Conservation (phyloP, 441 rosid genomes). For the Francoa sonchifolia region DNA sequence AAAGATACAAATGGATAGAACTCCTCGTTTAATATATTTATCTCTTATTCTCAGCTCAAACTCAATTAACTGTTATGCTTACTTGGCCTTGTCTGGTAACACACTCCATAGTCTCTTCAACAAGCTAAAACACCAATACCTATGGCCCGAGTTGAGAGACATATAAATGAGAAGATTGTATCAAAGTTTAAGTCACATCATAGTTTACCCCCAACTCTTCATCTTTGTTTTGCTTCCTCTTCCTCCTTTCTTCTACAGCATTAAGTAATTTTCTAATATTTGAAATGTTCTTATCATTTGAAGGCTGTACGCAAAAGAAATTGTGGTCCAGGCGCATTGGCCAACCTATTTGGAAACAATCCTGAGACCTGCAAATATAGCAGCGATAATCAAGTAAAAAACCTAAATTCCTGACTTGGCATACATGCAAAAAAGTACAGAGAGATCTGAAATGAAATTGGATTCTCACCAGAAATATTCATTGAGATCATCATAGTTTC, state of each 20-base stretch:
- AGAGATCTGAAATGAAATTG: constrained; percentile 4
- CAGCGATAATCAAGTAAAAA: constrained; percentile 10
- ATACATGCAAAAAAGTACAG: constrained; percentile 9
- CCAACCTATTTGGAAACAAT: constrained; percentile 91
- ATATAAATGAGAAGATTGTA: constrained; percentile 15
- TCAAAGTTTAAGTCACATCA: too few species aligned
- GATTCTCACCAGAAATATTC: constrained; percentile 78
- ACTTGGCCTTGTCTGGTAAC: constrained; percentile 15
- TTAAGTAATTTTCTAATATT: constrained; percentile 12
- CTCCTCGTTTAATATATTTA: too few species aligned
- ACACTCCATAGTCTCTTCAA: constrained; percentile 21
- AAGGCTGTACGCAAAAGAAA: constrained; percentile 37
- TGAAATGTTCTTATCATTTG: constrained; percentile 20
- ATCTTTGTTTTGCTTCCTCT: constrained; percentile 35
- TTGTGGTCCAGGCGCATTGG: constrained; percentile 72
- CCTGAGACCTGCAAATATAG: constrained; percentile 56
- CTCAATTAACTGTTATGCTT: constrained; percentile 16
- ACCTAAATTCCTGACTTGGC: constrained; percentile 11
- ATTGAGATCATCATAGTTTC: constrained; percentile 94
- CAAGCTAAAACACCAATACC: constrained; percentile 22
- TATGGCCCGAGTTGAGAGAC: constrained; percentile 13
- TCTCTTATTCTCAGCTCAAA: too few species aligned
- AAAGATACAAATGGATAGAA: too few species aligned
- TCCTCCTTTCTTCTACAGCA: constrained; percentile 19
- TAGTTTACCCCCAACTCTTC: constrained; percentile 62